Percentiles rank a stretch among this genome's conserved stretches.
phyloP scores from a whole-genome alignment of 306 rosid species.

The Begonia loranthoides region DNA sequence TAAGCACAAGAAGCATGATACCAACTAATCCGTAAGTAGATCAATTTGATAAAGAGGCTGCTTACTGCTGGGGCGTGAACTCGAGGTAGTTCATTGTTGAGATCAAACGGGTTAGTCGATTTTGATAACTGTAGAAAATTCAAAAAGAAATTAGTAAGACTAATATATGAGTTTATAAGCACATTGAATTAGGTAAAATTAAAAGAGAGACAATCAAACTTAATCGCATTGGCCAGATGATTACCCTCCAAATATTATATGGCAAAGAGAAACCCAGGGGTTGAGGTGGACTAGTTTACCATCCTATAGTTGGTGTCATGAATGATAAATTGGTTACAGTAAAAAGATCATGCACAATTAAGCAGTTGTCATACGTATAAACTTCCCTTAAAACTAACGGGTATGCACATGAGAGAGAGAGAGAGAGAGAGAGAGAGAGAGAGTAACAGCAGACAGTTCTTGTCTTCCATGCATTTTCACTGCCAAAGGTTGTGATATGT shows the following conservation, averaged over 20 bases:
- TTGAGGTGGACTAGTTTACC: conserved; percentile 66
- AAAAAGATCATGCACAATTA: conserved; percentile 72
- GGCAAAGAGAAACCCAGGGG: conserved; percentile 51
- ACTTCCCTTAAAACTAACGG: too few species aligned
- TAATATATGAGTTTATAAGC: too few species aligned
- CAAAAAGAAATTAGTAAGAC: too few species aligned
- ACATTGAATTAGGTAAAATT: too few species aligned
- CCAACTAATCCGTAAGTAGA: too few species aligned
- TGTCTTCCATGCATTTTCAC: conserved; percentile 49
- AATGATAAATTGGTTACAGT: conserved; percentile 36
- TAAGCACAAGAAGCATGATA: too few species aligned
- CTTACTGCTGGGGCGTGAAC: conserved; percentile 55
- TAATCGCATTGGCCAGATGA: too few species aligned
- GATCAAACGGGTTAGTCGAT: conserved; percentile 77
- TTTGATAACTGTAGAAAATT: conserved; percentile 42
- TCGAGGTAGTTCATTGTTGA: conserved; percentile 33
- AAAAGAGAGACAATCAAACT: too few species aligned
- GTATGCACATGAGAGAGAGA: too few species aligned
- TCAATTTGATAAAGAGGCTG: too few species aligned
- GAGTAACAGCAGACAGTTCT: conserved; percentile 64
- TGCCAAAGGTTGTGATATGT: conserved; percentile 33
- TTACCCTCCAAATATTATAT: conserved; percentile 52
- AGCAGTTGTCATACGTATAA: too few species aligned
- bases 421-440: conserved; percentile 1
- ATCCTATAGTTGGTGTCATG: conserved; percentile 48